Percentiles rank a stretch among this genome's conserved stretches.
Evolutionary conservation across 2,329 filamentous ascomycete genomes (phyloP).

Genomic region (Ascochyta fabae): DNA sequence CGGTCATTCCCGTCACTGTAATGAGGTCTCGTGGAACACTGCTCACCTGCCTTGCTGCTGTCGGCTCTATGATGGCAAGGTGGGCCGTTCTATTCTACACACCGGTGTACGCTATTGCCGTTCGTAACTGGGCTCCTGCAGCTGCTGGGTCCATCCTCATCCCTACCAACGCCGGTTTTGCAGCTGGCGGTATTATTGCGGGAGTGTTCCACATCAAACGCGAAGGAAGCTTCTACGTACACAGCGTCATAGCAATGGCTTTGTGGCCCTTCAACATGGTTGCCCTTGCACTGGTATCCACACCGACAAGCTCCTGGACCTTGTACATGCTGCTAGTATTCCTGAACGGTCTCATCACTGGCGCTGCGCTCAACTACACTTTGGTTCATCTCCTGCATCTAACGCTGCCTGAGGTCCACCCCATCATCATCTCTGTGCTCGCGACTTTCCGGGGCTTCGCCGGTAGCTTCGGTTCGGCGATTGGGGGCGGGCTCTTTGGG

Average conservation of each 20-base stretch:
- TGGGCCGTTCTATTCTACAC: conserved; percentile 84
- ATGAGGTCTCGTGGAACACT: conserved; percentile 74
- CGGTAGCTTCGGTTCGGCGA: conserved; percentile 78
- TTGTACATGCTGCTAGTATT: conserved; percentile 69
- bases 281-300: conserved; percentile 63
- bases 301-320: conserved; percentile 56
- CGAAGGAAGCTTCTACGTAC: conserved; percentile 73
- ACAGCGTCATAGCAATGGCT: conserved; percentile 65
- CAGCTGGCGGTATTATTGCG: conserved; percentile 72
- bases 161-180: conserved; percentile 83
- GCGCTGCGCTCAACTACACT: conserved; percentile 79
- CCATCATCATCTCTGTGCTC: conserved; percentile 76
- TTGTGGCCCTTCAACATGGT: conserved; percentile 68
- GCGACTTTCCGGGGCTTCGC: conserved; percentile 83
- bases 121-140: conserved; percentile 72
- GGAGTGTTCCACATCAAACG: conserved; percentile 79
- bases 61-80: conserved; percentile 80
- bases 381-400: conserved; percentile 81
- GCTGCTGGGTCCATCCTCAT: conserved; percentile 77
- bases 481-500: conserved; percentile 78
- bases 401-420: conserved; percentile 69
- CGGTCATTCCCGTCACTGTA: conserved; percentile 75
- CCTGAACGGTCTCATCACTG: conserved; percentile 74
- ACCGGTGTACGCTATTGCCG: conserved; percentile 79
- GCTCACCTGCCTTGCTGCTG: conserved; percentile 74